These are phyloP conservation scores for Mycena maculata DNA, from an alignment of 768 basidiomycete genomes.

Conservation along the genomic window DNA sequence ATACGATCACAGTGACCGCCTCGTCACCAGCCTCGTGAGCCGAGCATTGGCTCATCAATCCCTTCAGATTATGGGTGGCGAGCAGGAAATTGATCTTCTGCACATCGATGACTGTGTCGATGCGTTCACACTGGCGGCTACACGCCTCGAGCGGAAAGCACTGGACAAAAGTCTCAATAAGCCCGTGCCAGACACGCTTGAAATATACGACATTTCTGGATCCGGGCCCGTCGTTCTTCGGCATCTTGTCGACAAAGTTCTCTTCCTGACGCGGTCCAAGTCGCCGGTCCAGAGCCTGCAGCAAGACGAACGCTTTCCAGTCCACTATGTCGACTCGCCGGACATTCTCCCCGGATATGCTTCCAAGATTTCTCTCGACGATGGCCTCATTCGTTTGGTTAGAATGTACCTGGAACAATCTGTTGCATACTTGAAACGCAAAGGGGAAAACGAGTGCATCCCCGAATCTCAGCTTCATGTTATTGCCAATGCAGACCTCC, in stretches of 20 bases:
- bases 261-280: slow-evolving; percentile 7
- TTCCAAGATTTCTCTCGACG: not conserved
- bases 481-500: not conserved
- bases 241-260: slow-evolving; percentile 2
- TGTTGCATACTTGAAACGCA: not conserved
- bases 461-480: not conserved
- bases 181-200: not conserved
- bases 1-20: slow-evolving; percentile 14
- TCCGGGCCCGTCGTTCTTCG: not conserved
- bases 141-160: slow-evolving; percentile 7
- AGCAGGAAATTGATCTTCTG: slow-evolving; percentile 7
- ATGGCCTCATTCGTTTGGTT: slow-evolving; percentile 7
- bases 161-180: too few species aligned
- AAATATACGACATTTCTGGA: slow-evolving; percentile 3
- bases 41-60: slow-evolving; percentile 10
- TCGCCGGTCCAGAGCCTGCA: slow-evolving; percentile 5
- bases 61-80: slow-evolving; percentile 9
- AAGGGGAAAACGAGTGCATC: not conserved
- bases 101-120: slow-evolving; percentile 14
- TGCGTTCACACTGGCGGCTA: not conserved
- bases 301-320: not conserved
- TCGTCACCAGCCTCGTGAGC: slow-evolving; percentile 6
- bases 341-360: not conserved
- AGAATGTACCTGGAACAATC: not conserved
- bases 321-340: not conserved